Evolutionary conservation across 257 asterid species (phyloP).

Genomic region (Solanum bulbocastanum): DNA sequence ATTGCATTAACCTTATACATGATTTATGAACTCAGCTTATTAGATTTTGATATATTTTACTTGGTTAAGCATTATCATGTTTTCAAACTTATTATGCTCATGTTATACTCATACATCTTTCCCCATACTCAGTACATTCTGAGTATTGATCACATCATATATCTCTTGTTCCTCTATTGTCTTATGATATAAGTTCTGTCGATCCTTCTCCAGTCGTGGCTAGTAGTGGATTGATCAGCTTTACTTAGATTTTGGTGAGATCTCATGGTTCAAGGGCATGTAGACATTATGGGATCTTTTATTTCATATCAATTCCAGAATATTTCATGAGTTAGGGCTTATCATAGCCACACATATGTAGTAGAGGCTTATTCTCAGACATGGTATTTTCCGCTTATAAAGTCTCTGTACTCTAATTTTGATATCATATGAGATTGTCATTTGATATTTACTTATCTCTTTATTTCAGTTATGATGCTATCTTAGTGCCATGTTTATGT

Average conservation of each 20-base stretch:
- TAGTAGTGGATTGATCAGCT: not conserved
- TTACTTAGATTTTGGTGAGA: not conserved
- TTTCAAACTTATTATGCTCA: not conserved
- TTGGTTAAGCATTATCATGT: not conserved
- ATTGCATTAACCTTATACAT: not conserved
- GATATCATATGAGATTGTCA: not conserved
- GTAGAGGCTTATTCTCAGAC: not conserved
- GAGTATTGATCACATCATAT: not conserved
- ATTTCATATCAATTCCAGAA: not conserved
- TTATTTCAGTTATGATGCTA: not conserved
- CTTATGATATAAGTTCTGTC: not conserved
- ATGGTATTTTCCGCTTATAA: not conserved
- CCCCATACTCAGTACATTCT: not conserved
- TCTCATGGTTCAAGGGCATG: not conserved
- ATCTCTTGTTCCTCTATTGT: not conserved
- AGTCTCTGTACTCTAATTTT: not conserved
- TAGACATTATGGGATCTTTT: not conserved
- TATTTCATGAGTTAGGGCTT: not conserved
- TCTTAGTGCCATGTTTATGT: not conserved
- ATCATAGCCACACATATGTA: not conserved
- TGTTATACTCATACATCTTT: not conserved
- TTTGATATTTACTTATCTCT: not conserved
- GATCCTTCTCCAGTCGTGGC: not conserved
- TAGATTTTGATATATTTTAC: not conserved
- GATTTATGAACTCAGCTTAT: not conserved